Evolutionary conservation across 129 eudicot species (phyloP).

Genomic region (Pulicaria dysenterica): DNA sequence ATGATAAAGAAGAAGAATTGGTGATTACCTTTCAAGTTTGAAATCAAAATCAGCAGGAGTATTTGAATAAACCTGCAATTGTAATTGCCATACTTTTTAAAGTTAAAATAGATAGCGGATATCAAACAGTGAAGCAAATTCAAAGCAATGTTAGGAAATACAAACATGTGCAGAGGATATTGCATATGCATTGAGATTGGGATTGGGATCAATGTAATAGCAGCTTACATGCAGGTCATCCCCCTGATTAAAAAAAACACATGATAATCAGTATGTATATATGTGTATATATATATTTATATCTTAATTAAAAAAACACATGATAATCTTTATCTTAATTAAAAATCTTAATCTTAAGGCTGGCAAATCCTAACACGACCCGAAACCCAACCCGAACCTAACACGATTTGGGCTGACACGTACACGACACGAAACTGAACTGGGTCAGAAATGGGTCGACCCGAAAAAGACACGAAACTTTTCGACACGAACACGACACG

Average conservation of each 20-base stretch:
- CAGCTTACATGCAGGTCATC: slow-evolving; percentile 90
- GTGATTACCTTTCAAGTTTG: slow-evolving; percentile 72
- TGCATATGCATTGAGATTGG: slow-evolving; percentile 79
- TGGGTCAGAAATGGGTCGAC: too few species aligned
- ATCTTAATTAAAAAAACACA: too few species aligned
- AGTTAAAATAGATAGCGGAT: not conserved
- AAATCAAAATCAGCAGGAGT: slow-evolving; percentile 98
- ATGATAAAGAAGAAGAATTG: not conserved
- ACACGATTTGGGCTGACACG: too few species aligned
- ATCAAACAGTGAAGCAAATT: not conserved
- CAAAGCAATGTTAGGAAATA: slow-evolving; percentile 16
- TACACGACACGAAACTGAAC: too few species aligned
- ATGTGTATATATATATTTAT: not conserved
- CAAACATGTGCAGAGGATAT: slow-evolving; percentile 94
- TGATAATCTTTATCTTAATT: too few species aligned
- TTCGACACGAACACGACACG: too few species aligned
- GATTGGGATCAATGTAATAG: slow-evolving; percentile 82
- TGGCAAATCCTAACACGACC: too few species aligned
- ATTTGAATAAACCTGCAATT: slow-evolving; percentile 81
- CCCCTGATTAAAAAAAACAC: slow-evolving; percentile 54
- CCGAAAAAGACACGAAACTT: too few species aligned
- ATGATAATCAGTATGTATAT: not conserved
- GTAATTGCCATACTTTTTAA: not conserved
- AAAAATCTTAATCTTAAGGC: too few species aligned
- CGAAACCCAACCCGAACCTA: too few species aligned